These are phyloP conservation scores for Strigomonas culicis DNA, from an alignment of 208 protist species.

Conservation along the genomic window DNA sequence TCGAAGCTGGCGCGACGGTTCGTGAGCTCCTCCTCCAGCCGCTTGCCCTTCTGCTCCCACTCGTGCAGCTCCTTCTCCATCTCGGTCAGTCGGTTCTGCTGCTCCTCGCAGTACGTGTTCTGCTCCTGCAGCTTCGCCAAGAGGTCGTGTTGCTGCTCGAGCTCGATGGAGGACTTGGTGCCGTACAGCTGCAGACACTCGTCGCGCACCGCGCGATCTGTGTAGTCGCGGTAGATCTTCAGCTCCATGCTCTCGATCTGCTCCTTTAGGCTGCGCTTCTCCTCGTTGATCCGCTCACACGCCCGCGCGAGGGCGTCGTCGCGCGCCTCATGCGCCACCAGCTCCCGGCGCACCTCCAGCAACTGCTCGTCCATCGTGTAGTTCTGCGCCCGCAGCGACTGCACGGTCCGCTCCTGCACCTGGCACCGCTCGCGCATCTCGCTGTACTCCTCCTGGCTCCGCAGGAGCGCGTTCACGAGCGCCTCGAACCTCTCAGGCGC, in stretches of 20 bases:
- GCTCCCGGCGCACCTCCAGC: neutral
- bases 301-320: neutral
- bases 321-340: slow-evolving; percentile 3
- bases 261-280: slow-evolving; percentile 18
- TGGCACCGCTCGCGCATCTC: slow-evolving; percentile 21
- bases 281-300: slow-evolving; percentile 16
- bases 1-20: slow-evolving; percentile 35
- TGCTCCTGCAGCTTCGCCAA: slow-evolving; percentile 42
- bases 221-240: slow-evolving; percentile 26
- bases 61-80: slow-evolving; percentile 43
- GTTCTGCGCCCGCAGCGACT: slow-evolving; percentile 21
- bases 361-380: slow-evolving; percentile 14
- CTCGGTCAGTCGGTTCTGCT: slow-evolving; percentile 31
- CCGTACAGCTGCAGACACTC: slow-evolving; percentile 35
- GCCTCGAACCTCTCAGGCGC: neutral
- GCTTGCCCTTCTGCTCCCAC: slow-evolving; percentile 20
- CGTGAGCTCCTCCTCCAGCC: slow-evolving; percentile 23
- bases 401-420: slow-evolving; percentile 14
- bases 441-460: slow-evolving; percentile 5
- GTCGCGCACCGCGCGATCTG: slow-evolving; percentile 36
- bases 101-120: slow-evolving; percentile 26
- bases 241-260: slow-evolving; percentile 27
- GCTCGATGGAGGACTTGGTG: slow-evolving; percentile 17
- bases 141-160: slow-evolving; percentile 29
- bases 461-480: neutral